Evolutionary conservation across 805 yeast species (phyloP), one percentile per base, ranked within the genome.

Genomic region (Sungouiella thailandica): DNA sequence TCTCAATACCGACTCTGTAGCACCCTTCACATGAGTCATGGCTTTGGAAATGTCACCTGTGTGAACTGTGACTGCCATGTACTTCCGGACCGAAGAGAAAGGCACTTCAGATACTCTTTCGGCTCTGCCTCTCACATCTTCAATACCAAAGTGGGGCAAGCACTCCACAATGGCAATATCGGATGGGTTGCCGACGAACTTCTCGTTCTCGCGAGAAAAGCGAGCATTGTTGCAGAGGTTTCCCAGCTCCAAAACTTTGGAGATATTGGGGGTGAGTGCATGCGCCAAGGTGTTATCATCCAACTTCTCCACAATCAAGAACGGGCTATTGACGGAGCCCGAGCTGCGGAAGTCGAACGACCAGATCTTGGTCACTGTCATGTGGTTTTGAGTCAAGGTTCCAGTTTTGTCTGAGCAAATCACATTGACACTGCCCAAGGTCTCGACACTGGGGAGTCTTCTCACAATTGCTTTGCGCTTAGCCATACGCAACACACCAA

Each of bases 401-500:
- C 93, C 93, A 2, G 96, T 88, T 50, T 88, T 87, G 61, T 88
- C 96, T 5, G 93, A 78, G 54, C 96, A 87, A 46, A 88, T 85
- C 28, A 88, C 96, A 53, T 88, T 89, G 23, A 88, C 96, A 29
- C 94, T 84, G 5, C 97, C 97, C 43, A 89, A 72, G 7, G 97
- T 89, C 60, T 89, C 97, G 18, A 93, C 98, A 47, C 93, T 80
- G 12, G 98, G 97, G 43, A 93, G 68, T 47, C 97, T 76, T 53
- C 89, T 83, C 33, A 93, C 96, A 54, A 93, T 93, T 3, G 97
- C 98, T 50, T 83, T 84, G 48, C 88, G 81, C 34, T 77, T 78
- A 5, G 98, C 97, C 98, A 93, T 93, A 63, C 97, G 74, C 46
- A 93, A 68, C 28, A 93, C 98, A 31, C 98, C 98, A 15, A 93